Evolutionary conservation across 345 rosid genomes (phyloP).

Genomic region (Barbarea vulgaris): DNA sequence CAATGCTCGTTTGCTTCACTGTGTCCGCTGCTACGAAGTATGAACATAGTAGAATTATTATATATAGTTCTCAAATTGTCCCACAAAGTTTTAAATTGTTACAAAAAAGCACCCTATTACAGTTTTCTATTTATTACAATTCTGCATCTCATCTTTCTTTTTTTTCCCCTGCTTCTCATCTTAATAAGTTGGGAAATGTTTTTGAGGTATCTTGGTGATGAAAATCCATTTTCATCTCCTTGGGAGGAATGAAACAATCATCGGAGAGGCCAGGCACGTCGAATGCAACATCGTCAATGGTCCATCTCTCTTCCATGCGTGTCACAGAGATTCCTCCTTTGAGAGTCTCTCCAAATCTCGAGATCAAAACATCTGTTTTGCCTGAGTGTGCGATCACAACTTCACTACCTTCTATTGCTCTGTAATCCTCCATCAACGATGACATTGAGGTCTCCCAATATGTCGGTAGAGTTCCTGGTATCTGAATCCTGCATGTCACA

Average conservation of each 20-base stretch:
- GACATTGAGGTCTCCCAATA: constrained; percentile 97
- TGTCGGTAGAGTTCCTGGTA: constrained; percentile 72
- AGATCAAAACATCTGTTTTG: constrained; percentile 67
- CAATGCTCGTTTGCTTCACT: neutral
- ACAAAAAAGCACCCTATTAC: constrained; percentile 16
- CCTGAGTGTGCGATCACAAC: constrained; percentile 92
- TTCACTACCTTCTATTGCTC: constrained; percentile 58
- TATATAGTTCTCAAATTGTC: constrained; percentile 1
- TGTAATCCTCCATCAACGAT: constrained; percentile 72
- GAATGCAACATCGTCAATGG: constrained; percentile 82
- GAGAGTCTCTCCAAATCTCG: constrained; percentile 79
- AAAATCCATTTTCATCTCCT: constrained; percentile 55
- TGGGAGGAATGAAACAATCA: constrained; percentile 91
- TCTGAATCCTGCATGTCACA: constrained; percentile 60
- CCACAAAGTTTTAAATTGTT: neutral
- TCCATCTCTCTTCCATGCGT: constrained; percentile 86
- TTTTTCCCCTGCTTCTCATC: too few relatives aligned
- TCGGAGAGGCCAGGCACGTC: constrained; percentile 74
- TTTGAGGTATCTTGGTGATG: constrained; percentile 34
- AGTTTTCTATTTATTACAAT: neutral
- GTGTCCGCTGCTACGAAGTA: neutral
- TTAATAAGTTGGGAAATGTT: constrained; percentile 19
- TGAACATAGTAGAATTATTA: neutral
- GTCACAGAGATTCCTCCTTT: constrained; percentile 73
- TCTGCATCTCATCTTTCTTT: neutral